These are phyloP conservation scores for Amesomyces nigricolor DNA, from an alignment of 2,329 filamentous ascomycete species.

Conservation along the genomic window DNA sequence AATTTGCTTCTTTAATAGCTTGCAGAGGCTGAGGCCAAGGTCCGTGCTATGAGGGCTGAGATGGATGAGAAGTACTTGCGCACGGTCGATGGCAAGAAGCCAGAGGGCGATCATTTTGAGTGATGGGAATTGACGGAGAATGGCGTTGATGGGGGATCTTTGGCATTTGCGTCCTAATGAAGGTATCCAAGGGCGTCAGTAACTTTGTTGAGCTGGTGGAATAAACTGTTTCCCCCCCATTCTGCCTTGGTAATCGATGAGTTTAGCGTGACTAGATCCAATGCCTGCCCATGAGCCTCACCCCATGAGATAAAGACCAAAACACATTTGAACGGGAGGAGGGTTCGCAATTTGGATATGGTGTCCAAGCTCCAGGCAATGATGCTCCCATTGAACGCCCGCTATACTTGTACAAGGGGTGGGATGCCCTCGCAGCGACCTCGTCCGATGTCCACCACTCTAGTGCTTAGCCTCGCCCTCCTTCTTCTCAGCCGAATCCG, in stretches of 20 bases:
- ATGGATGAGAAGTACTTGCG: background rate
- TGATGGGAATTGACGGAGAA: background rate
- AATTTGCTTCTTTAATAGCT: background rate
- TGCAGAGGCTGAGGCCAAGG: background rate
- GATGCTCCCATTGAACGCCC: constrained; percentile 22
- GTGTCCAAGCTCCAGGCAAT: constrained; percentile 5
- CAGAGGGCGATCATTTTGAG: background rate
- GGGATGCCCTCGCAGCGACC: constrained; percentile 11
- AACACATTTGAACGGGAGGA: background rate
- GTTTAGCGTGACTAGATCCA: too few species aligned
- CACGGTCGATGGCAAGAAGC: background rate
- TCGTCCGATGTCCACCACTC: constrained; percentile 11
- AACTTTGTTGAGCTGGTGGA: background rate
- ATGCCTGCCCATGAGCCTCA: too few species aligned
- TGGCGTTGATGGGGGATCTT: background rate
- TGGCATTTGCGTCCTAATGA: background rate
- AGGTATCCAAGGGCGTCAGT: too few species aligned
- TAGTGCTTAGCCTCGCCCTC: constrained; percentile 35
- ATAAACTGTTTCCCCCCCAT: background rate
- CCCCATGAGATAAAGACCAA: background rate
- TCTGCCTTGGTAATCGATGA: too few species aligned
- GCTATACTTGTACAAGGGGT: constrained; percentile 29
- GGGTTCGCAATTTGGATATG: background rate
- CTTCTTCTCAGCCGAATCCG: constrained; percentile 40
- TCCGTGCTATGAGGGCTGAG: background rate